Base-by-base conservation (phyloP, 495 filamentous ascomycete genomes). In the Jackrogersella multiformis region DNA sequence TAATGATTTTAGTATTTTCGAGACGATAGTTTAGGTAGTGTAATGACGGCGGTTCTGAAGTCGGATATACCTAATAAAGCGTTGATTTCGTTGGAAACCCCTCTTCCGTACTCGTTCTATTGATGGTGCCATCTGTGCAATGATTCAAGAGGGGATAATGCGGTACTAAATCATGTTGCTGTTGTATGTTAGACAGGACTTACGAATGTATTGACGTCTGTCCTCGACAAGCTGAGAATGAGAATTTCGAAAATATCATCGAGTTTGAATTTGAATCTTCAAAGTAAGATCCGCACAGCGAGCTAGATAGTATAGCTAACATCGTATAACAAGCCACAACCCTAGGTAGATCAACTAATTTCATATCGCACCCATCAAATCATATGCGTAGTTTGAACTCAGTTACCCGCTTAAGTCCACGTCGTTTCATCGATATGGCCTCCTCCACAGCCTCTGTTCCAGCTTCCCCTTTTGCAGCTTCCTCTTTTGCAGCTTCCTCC, bases 41-140 rank as follows among this genome's bases (percentile, higher is more conserved):
- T n/a, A 24, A 38, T 38, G 34, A 44, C n/a, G 26, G 36, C 26
- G 24, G 35, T 16, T 18, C 26, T 51, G 13, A 30, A 42, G 38
- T 18, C 38, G n/a, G 23, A 56, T 41, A 56, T 56, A 44, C 35
- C 38, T 56, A 56, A 42, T 56, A 0, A 56, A 44, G 36, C 24
- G n/a, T 42, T 42, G 23, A 10, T 6, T 53, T 36, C 23, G 18
- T 9, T 30, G 26, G n/a, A 28, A 28, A 15, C 23, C 12, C 23
- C 26, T 28, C 10, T 16, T n/a, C n/a, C 23, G n/a, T 48, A 4
- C 7, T 6, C 2, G 2, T 28, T 13, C n/a, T n/a, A 48, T 9
- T 26, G 10, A 13, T 10, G n/a, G n/a, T 0, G 23, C 12, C 12
- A 30, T 26, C 2, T 34, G 1, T 30, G 44, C 13, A 15, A 30